Conservation (phyloP, 257 asterid species). For the Thymus quinquecostatus region DNA sequence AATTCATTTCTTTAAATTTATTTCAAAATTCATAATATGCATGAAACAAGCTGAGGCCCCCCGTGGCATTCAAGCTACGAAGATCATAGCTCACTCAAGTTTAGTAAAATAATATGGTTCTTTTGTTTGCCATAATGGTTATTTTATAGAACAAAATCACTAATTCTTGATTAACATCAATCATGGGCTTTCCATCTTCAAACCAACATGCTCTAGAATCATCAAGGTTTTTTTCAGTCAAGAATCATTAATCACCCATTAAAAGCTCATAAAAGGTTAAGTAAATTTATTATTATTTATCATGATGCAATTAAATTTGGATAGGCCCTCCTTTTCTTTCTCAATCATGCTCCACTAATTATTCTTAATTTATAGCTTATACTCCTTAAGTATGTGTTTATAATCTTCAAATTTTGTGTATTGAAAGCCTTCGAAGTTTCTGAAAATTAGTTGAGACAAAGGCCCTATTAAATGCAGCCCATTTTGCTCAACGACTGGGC, state of each 20-base stretch:
- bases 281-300: not conserved
- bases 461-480: not conserved
- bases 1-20: not conserved
- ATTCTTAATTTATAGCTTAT: too few relatives aligned
- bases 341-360: not conserved
- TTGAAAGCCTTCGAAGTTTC: not conserved
- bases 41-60: too few relatives aligned
- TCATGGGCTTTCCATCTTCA: slow-evolving; percentile 23
- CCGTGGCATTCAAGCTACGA: too few relatives aligned
- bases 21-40: not conserved
- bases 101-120: too few relatives aligned
- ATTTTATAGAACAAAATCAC: slow-evolving; percentile 6
- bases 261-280: not conserved
- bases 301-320: not conserved
- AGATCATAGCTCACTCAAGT: too few relatives aligned
- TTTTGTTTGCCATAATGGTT: not conserved
- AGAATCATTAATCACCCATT: not conserved
- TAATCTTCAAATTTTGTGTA: too few relatives aligned
- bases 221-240: not conserved
- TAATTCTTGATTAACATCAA: slow-evolving; percentile 31
- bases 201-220: not conserved
- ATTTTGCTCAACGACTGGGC: not conserved
- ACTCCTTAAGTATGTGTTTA: not conserved
- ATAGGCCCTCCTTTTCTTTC: not conserved
- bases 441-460: not conserved